Base-by-base conservation (phyloP, 768 basidiomycete species). In the Candolleomyces efflorescens region DNA sequence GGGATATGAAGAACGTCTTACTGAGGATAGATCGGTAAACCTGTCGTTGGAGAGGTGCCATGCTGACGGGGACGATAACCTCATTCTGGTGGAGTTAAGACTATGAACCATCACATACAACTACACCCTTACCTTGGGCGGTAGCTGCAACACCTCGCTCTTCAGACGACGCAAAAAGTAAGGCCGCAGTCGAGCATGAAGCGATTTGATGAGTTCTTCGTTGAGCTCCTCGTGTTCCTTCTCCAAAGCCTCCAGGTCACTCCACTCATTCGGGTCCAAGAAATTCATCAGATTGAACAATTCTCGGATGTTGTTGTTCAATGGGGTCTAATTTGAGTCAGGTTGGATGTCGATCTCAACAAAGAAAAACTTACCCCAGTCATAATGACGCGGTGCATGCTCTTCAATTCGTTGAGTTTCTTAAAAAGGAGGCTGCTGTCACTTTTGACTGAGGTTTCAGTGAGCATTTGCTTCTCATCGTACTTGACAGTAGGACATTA, bases 211-310 rank as follows among this genome's bases (percentile, higher is more conserved):
- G 18, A 89, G 80, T 3, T 91, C 89, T 65, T 94, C 90, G 5
- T 81, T 86, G 22, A 98, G 81, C 12, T 84, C 85, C 13, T 46
- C 46, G 62, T 93, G 87, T 59, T 91, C 80, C 63, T 81, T 82
- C 58, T 89, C 86, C 11, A 98, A 76, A 5, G 69, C 78, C 64
- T 87, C 84, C 20, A 98, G 75, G 67, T 98, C 84, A 5, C 72
- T 68, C 92, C 92, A 92, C 60, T 89, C 77, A 12, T 71, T 62
- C 5, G 89, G 84, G 67, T 94, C 92, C 17, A 98, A 81, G 75
- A 98, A 98, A 69, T 94, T 92, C 86, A 99, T 94, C 44, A 99
- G 79, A 69, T 95, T 98, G 78, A 98, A 96, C 23, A 99, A 73
- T 72, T 99, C 97, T 48, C 92, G 82, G 22, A 99, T 89, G 67